Evolutionary conservation across 2,329 filamentous ascomycete genomes (phyloP).

Genomic region (Botrytis pseudocinerea): DNA sequence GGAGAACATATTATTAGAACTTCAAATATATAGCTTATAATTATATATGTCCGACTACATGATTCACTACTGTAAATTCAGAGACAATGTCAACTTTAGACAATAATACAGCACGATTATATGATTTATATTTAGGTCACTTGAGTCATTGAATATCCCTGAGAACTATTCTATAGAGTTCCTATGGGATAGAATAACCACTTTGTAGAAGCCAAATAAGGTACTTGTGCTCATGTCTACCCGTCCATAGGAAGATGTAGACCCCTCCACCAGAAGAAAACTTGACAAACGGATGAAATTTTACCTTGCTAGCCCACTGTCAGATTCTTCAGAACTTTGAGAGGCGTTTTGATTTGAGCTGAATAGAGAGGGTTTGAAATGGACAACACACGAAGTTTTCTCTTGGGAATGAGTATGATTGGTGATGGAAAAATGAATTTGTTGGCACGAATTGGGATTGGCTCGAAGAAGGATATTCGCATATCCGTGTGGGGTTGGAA

Average conservation of each 20-base stretch:
- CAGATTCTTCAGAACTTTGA: not conserved
- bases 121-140: not conserved
- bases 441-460: not conserved
- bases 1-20: not conserved
- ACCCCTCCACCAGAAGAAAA: not conserved
- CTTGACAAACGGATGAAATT: not conserved
- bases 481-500: not conserved
- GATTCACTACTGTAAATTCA: not conserved
- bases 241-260: not conserved
- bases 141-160: not conserved
- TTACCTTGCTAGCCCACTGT: accelerated
- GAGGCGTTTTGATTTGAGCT: not conserved
- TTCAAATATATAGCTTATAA: not conserved
- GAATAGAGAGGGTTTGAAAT: not conserved
- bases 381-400: not conserved
- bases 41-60: not conserved
- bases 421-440: not conserved
- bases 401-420: not conserved
- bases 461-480: not conserved
- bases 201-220: not conserved
- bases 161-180: not conserved
- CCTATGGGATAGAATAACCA: not conserved
- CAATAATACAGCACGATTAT: not conserved
- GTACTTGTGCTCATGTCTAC: not conserved
- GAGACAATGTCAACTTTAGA: not conserved